Evolutionary conservation across 2,329 filamentous ascomycete genomes (phyloP), one percentile per base, ranked within the genome.

Genomic region (Fusarium sp.): DNA sequence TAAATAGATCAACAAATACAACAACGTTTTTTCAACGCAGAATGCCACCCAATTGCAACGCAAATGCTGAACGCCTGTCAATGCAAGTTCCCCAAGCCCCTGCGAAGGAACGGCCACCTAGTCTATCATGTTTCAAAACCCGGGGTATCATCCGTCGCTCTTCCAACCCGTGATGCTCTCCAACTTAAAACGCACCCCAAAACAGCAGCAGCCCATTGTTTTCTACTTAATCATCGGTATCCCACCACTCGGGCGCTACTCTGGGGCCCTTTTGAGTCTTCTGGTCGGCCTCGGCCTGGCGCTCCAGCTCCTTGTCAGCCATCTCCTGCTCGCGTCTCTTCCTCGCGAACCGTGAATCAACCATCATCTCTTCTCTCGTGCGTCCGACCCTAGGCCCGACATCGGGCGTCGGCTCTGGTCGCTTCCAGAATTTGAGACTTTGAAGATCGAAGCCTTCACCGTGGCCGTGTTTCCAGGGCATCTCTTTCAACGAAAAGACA

Each of bases 401-500:
- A 27, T 65, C 72, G 6, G 69, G 51, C 13, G 48, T 28, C 15
- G 16, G 27, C 9, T 51, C 16, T 16, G 54, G 30, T 34, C 52
- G 52, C 30, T 47, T 60, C 71, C 70, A 73, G 60, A 64, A 66
- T 60, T 62, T 36, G 7, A 69, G 12, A 0, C 70, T 60, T 55
- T 65, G 34, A 8, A 62, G 30, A 5, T 72, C 63, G 23, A 68
- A 61, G 3, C 60, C 39, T 15, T 61, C 51, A 1, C 65, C 60
- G 16, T 77, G 75, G 1, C 65, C 60, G 16, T 77, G 75, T 8
- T 71, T 70, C 92, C 92, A 95, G 0, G 92, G 92, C 76, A 89
- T 89, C 78, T 95, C 93, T 46, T 91, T 86, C 31, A 87, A 82
- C 31, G 86, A 87, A 78, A 95, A 95, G 23, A 95, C 85, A 59